Evolutionary conservation across 495 filamentous ascomycete species (phyloP).

Genomic region (Annulohypoxylon bovei): DNA sequence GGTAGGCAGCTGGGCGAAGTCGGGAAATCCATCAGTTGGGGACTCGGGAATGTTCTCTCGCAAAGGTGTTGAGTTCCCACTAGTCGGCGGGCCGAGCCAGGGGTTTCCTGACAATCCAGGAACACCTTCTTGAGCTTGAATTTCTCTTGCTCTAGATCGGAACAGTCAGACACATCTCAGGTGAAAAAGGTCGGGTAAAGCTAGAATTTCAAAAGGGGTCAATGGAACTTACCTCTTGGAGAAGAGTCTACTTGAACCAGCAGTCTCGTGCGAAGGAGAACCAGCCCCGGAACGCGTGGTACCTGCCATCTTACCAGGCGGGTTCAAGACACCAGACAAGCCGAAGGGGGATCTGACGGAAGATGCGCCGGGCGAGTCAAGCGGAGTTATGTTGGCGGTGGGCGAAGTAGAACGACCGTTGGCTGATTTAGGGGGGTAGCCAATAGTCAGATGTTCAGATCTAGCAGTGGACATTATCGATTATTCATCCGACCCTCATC

Average conservation of each 20-base stretch:
- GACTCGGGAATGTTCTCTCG: conserved; percentile 98
- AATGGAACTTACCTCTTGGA: conserved; percentile 82
- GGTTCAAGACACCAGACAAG: conserved; percentile 68
- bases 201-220: not conserved
- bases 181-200: not conserved
- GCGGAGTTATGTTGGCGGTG: conserved; percentile 86
- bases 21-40: conserved; percentile 94
- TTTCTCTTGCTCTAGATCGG: conserved; percentile 81
- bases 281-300: conserved; percentile 87
- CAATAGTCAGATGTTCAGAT: conserved; percentile 80
- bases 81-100: conserved; percentile 92
- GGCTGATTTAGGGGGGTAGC: conserved; percentile 69
- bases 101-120: conserved; percentile 76
- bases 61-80: conserved; percentile 93
- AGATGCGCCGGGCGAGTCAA: conserved; percentile 76
- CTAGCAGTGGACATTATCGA: conserved; percentile 95
- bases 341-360: conserved; percentile 80
- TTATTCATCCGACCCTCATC: conserved; percentile 67
- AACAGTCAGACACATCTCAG: conserved; percentile 28
- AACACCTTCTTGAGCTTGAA: conserved; percentile 93
- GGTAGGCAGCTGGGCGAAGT: conserved; percentile 75
- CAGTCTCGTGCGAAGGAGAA: conserved; percentile 94
- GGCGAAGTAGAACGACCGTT: conserved; percentile 80
- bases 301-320: conserved; percentile 74
- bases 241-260: conserved; percentile 74